phyloP scores from a whole-genome alignment of 768 basidiomycete genomes.

The Rhodotorula sphaerocarpa region DNA sequence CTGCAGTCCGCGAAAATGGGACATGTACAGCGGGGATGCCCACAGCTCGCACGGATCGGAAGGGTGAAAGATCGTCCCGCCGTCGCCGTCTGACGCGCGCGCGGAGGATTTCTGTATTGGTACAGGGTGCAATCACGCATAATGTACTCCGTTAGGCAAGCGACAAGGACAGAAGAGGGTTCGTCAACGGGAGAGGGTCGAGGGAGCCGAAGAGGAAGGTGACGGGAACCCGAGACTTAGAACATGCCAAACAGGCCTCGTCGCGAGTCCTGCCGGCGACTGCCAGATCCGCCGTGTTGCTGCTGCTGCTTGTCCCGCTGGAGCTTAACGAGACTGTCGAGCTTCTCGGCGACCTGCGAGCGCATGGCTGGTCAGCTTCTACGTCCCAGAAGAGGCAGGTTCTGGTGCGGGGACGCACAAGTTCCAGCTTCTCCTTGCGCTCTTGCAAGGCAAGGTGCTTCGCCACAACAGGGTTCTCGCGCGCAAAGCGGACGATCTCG shows the following conservation, averaged over 20 bases:
- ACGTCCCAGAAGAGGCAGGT: neutral
- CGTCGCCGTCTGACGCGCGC: no score
- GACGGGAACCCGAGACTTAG: no score
- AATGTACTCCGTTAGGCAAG: no score
- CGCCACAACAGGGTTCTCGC: slow-evolving; percentile 84
- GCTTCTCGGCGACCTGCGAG: slow-evolving; percentile 79
- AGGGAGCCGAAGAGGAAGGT: neutral
- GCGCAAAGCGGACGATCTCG: slow-evolving; percentile 83
- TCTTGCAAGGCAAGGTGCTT: slow-evolving; percentile 88
- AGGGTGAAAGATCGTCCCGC: no score
- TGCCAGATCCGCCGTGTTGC: slow-evolving; percentile 11
- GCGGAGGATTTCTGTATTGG: no score
- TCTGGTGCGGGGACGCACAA: slow-evolving; percentile 29
- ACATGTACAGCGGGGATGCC: no score
- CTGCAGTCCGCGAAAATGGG: no score
- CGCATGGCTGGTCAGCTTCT: neutral
- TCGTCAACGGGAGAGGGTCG: neutral
- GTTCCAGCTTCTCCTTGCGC: slow-evolving; percentile 88
- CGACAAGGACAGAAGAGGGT: no score
- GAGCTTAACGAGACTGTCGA: slow-evolving; percentile 81
- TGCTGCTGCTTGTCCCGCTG: slow-evolving; percentile 55
- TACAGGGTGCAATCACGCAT: no score
- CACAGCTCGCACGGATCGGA: no score
- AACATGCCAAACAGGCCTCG: slow-evolving; percentile 71
- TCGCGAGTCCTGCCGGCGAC: slow-evolving; percentile 46